Evolutionary conservation across 371 early-diverging fungal species (phyloP).

Genomic region (Rhizopus arrhizus): DNA sequence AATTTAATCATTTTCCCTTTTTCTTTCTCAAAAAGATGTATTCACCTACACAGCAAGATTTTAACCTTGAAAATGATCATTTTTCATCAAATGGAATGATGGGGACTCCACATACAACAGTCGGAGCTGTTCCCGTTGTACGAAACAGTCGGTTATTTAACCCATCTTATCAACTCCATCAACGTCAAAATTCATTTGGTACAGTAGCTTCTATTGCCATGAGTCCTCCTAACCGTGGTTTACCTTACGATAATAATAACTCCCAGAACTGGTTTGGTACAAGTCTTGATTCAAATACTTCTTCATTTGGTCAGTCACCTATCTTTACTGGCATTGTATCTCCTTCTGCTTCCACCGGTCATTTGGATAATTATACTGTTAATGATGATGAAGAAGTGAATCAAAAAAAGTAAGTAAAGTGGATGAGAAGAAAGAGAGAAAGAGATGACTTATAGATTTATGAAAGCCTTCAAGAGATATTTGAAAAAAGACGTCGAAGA

Average conservation of each 20-base stretch:
- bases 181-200: constrained; percentile 42
- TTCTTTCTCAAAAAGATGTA: constrained; percentile 26
- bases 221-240: constrained; percentile 36
- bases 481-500: constrained; percentile 53
- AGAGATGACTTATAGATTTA: too few species aligned
- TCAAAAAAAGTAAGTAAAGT: constrained; percentile 43
- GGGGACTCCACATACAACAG: constrained; percentile 38
- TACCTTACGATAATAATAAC: constrained; percentile 19
- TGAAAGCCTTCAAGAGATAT: constrained; percentile 53
- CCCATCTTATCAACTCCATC: constrained; percentile 31
- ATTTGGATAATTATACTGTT: constrained; percentile 19
- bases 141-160: constrained; percentile 34
- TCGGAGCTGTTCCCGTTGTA: constrained; percentile 42
- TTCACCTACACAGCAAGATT: constrained; percentile 42
- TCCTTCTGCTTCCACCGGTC: constrained; percentile 35
- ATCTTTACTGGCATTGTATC: constrained; percentile 34
- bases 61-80: constrained; percentile 31
- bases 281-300: constrained; percentile 38
- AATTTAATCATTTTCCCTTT: too few species aligned
- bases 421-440: not conserved
- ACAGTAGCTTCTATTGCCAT: constrained; percentile 37
- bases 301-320: constrained; percentile 41
- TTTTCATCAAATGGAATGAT: constrained; percentile 16
- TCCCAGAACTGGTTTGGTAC: constrained; percentile 42
- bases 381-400: constrained; percentile 32